Conservation (phyloP, 225 moss, liverwort and hornwort genomes). For the Marchantia paleacea region DNA sequence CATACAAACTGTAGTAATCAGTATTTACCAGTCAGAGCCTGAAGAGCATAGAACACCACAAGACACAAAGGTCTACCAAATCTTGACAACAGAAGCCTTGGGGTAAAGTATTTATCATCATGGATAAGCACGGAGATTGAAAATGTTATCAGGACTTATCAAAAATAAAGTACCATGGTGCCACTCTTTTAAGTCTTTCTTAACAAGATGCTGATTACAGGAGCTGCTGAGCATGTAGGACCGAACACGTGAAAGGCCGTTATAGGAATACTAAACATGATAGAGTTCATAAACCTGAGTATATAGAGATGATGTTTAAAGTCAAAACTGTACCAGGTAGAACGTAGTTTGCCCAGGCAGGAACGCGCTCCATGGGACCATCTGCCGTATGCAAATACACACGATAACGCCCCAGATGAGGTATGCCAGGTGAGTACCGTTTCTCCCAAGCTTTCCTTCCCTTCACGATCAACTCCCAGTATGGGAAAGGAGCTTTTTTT, state of each 20-base stretch:
- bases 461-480: constrained; percentile 68
- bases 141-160: too few species aligned
- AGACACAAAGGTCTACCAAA: background rate
- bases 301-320: background rate
- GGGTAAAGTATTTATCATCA: background rate
- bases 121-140: background rate
- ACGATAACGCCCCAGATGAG: constrained; percentile 73
- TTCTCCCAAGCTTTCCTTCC: constrained; percentile 91
- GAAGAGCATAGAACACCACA: too few species aligned
- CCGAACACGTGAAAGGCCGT: background rate
- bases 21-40: too few species aligned
- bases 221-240: background rate
- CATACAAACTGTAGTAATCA: background rate
- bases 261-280: background rate
- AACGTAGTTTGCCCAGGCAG: constrained; percentile 89
- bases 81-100: background rate
- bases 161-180: background rate
- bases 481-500: constrained; percentile 50
- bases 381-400: constrained; percentile 79
- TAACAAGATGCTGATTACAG: background rate
- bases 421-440: constrained; percentile 73
- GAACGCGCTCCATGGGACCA: constrained; percentile 82
- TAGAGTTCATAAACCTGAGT: background rate
- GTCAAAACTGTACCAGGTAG: constrained; percentile 55
- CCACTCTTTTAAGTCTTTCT: background rate